Evolutionary conservation across 768 basidiomycete species (phyloP), one percentile per base, ranked within the genome.

Genomic region (Thelephora ganbajun): DNA sequence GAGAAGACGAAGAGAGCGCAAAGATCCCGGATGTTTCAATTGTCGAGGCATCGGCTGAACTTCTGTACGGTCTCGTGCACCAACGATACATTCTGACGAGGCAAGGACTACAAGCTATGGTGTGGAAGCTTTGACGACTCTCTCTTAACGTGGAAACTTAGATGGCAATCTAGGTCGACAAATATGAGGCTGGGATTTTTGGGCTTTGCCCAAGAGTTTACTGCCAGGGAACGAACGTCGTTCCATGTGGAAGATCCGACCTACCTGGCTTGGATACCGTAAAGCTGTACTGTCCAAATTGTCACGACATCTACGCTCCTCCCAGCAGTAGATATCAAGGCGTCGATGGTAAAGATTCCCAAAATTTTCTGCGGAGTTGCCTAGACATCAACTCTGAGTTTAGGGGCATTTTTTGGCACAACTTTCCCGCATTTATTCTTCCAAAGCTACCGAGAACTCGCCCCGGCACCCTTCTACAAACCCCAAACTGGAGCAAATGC

Each of bases 1-100:
- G 39, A 18, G 39, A 48, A 84, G 84, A 87, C 55, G 96, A 98
- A 63, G 96, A 98, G 63, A 77, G 89, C 19, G 79, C 74, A 43
- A 94, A 94, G 69, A 97, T 99, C 50, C 96, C 96, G 13, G 96
- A 99, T 63, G 92, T 98, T 45, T 92, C 93, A 1, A 97, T 99
- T 56, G 90, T 98, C 47, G 96, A 99, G 62, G 88, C 90, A 50
- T 93, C 90, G 37, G 96, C 96, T 23, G 96, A 99, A 63, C 79
- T 99, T 63, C 72, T 99, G 33, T 99, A 97, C 61, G 96, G 96
- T 22, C 78, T 99, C 45, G 93, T 97, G 20, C 96, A 99, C 64
- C 94, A 98, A 61, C 80, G 96, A 50, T 99, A 83, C 68, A 97
- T 99, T 60, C 73, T 98, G 49, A 98, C 96, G 43, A 81, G 96